Evolutionary conservation across 129 eudicot species (phyloP).

Genomic region (Tagetes patula): DNA sequence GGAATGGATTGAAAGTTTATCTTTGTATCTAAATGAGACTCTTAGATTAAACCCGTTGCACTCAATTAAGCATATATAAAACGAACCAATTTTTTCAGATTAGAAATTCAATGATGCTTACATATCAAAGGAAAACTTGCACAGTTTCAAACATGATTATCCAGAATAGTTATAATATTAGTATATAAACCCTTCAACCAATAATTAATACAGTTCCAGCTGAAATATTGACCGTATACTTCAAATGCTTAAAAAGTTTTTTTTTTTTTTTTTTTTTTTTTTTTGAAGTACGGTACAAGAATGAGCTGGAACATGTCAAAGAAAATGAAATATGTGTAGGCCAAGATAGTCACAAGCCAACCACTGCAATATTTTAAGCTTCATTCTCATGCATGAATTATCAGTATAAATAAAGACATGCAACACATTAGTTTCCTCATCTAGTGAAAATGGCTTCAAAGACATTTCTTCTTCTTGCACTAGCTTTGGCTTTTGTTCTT

Average conservation of each 20-base stretch:
- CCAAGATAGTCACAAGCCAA: background rate
- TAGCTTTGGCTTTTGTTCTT: slow-evolving; percentile 20
- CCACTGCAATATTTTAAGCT: background rate
- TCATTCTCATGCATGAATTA: background rate
- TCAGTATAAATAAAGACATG: slow-evolving; percentile 16
- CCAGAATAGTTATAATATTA: too few species aligned
- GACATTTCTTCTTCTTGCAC: slow-evolving; percentile 19
- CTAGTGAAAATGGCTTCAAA: slow-evolving; percentile 9
- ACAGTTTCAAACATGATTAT: too few species aligned
- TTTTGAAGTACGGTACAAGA: background rate
- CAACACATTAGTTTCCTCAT: slow-evolving; percentile 5
- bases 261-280: background rate
- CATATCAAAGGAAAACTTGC: too few species aligned
- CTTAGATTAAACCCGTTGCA: too few species aligned
- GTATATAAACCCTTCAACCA: too few species aligned
- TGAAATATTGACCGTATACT: too few species aligned
- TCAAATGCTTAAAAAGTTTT: background rate
- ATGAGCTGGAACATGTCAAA: background rate
- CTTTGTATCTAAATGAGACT: too few species aligned
- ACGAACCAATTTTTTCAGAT: too few species aligned
- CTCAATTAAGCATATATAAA: too few species aligned
- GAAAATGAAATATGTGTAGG: background rate
- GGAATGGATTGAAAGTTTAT: too few species aligned
- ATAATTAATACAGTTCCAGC: too few species aligned
- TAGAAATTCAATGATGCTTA: too few species aligned